phyloP scores from a whole-genome alignment of 257 asterid species.

The Asclepias syriaca region DNA sequence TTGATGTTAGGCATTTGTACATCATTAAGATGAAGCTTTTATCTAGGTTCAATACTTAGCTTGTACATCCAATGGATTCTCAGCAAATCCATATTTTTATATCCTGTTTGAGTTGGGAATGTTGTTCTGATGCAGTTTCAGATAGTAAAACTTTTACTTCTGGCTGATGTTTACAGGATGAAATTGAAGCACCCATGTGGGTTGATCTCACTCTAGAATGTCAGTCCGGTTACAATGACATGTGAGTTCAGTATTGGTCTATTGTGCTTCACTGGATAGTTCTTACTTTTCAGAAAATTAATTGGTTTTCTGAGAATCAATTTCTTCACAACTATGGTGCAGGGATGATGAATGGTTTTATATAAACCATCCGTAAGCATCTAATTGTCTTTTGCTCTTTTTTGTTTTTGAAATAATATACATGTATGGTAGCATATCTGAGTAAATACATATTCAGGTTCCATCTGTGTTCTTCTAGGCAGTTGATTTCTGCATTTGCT shows the following conservation, averaged over 20 bases:
- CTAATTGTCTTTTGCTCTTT: slow-evolving; percentile 1
- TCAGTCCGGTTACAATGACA: slow-evolving; percentile 23
- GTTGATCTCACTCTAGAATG: slow-evolving; percentile 39
- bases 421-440: not conserved
- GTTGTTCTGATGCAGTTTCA: not conserved
- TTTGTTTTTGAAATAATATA: slow-evolving; percentile 1
- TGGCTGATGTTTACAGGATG: slow-evolving; percentile 32
- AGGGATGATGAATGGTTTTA: slow-evolving; percentile 52
- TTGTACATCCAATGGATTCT: not conserved
- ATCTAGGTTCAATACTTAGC: not conserved
- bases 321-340: slow-evolving; percentile 18
- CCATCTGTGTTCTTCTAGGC: slow-evolving; percentile 35
- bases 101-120: not conserved
- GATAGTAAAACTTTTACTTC: slow-evolving; percentile 3
- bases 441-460: slow-evolving; percentile 27
- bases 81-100: not conserved
- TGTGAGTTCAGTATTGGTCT: slow-evolving; percentile 23
- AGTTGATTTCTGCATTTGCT: slow-evolving; percentile 25
- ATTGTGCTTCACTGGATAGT: not conserved
- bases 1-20: not conserved
- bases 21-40: not conserved
- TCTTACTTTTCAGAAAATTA: not conserved
- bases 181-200: slow-evolving; percentile 51
- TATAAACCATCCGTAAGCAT: slow-evolving; percentile 39
- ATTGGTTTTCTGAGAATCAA: slow-evolving; percentile 8